A percentile compares a stretch with the other conserved stretches of the same genome.
Evolutionary conservation across 1,284 basidiomycete species (phyloP).

Genomic region (Trametes hirsuta): DNA sequence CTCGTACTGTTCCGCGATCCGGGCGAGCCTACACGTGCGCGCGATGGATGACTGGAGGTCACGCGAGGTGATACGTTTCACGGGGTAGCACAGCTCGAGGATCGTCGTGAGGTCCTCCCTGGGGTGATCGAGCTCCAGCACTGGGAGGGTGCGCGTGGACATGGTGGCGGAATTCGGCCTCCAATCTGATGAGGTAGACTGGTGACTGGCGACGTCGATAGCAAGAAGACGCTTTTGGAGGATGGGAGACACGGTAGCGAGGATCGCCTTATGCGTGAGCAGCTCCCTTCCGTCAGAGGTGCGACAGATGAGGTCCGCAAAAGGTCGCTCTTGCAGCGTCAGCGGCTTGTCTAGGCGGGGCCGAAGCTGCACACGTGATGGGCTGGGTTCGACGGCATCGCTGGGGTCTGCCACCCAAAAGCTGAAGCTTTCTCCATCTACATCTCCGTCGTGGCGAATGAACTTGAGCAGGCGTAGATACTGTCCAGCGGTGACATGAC

Average conservation of each 20-base stretch:
- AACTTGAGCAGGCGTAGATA: background rate
- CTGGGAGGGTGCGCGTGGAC: background rate
- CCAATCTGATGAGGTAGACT: background rate
- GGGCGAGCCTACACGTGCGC: background rate
- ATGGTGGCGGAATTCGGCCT: background rate
- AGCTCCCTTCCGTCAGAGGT: background rate
- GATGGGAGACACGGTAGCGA: background rate
- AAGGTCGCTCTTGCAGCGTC: background rate
- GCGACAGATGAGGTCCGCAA: background rate
- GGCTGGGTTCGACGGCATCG: background rate
- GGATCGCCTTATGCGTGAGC: background rate
- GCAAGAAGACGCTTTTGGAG: background rate
- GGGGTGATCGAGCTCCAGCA: background rate
- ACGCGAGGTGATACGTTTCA: background rate
- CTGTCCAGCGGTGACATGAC: background rate
- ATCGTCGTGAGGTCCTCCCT: background rate
- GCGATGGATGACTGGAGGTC: background rate
- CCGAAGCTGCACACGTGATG: too few species aligned
- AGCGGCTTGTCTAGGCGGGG: background rate
- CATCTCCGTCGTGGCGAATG: background rate
- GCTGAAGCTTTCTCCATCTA: background rate
- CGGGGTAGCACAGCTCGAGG: slow-evolving; percentile 6
- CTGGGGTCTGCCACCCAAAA: background rate
- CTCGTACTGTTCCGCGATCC: background rate
- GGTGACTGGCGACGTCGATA: background rate